Evolutionary conservation across 2,329 filamentous ascomycete genomes (phyloP).

Genomic region (Pseudogymnoascus sp.): DNA sequence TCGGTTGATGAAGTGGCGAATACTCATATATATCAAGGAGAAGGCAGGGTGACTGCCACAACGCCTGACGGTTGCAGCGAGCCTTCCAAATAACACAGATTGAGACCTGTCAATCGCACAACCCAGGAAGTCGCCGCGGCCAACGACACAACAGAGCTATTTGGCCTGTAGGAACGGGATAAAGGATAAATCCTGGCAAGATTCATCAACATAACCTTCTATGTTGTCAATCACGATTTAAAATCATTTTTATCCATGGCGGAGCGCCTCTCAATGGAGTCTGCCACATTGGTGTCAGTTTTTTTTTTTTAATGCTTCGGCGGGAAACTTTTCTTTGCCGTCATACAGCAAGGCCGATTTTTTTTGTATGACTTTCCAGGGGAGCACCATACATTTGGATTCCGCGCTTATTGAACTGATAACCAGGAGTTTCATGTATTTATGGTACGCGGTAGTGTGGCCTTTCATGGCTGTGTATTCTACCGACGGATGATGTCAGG

Average conservation of each 20-base stretch:
- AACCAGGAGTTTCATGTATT: background rate
- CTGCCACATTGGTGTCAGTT: background rate
- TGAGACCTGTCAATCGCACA: background rate
- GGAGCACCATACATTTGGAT: background rate
- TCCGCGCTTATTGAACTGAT: background rate
- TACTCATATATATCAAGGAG: background rate
- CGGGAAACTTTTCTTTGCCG: background rate
- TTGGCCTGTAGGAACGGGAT: background rate
- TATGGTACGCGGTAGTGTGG: background rate
- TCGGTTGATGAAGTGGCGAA: background rate
- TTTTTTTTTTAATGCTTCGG: background rate
- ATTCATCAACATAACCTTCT: no score
- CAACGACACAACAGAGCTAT: background rate
- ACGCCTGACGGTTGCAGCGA: background rate
- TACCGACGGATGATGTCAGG: background rate
- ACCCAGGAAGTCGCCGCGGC: background rate
- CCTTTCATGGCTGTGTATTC: background rate
- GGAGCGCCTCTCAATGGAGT: background rate
- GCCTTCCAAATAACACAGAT: background rate
- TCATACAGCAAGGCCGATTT: background rate
- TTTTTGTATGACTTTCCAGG: background rate
- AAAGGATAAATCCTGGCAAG: background rate
- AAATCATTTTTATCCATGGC: background rate
- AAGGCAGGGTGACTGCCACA: background rate
- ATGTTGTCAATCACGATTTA: background rate